Percentiles rank a stretch among this genome's conserved stretches.
phyloP scores from a whole-genome alignment of 2,329 filamentous ascomycete species.

The Calcarisporium arbuscula region DNA sequence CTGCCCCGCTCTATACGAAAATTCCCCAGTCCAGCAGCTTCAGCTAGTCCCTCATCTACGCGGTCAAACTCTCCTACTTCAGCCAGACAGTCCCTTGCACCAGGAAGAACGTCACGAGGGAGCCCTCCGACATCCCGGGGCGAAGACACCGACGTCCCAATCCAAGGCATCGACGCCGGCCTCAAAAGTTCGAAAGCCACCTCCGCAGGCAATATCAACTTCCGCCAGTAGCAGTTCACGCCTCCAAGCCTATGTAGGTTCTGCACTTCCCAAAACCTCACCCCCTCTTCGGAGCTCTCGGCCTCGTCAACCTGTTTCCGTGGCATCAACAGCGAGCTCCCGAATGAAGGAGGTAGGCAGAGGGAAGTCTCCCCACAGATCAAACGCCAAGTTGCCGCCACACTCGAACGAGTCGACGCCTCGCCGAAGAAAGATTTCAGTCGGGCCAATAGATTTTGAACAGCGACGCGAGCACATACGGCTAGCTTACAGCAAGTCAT shows the following conservation, averaged over 20 bases:
- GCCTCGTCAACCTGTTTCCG: constrained; percentile 71
- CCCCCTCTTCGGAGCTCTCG: constrained; percentile 75
- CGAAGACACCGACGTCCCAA: constrained; percentile 34
- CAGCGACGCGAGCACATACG: constrained; percentile 76
- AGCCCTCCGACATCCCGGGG: constrained; percentile 28
- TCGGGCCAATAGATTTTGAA: constrained; percentile 79
- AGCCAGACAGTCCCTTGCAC: constrained; percentile 34
- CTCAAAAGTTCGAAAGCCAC: constrained; percentile 29
- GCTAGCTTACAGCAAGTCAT: constrained; percentile 78
- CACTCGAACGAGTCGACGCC: constrained; percentile 31
- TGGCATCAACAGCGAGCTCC: constrained; percentile 65
- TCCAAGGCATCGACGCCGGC: constrained; percentile 37
- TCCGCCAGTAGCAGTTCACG: constrained; percentile 49
- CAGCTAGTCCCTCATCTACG: constrained; percentile 44
- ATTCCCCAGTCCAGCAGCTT: constrained; percentile 36
- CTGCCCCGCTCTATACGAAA: constrained; percentile 42
- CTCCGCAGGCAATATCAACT: constrained; percentile 35
- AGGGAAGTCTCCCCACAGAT: constrained; percentile 37
- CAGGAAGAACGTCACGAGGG: constrained; percentile 30
- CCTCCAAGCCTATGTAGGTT: constrained; percentile 68
- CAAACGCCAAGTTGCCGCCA: constrained; percentile 19
- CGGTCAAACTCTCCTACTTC: constrained; percentile 51
- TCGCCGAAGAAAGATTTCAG: constrained; percentile 47
- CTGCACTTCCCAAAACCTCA: constrained; percentile 65
- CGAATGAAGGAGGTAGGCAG: constrained; percentile 59